phyloP scores from a whole-genome alignment of 225 moss, liverwort and hornwort species.

The Sphagnum tenellum region DNA sequence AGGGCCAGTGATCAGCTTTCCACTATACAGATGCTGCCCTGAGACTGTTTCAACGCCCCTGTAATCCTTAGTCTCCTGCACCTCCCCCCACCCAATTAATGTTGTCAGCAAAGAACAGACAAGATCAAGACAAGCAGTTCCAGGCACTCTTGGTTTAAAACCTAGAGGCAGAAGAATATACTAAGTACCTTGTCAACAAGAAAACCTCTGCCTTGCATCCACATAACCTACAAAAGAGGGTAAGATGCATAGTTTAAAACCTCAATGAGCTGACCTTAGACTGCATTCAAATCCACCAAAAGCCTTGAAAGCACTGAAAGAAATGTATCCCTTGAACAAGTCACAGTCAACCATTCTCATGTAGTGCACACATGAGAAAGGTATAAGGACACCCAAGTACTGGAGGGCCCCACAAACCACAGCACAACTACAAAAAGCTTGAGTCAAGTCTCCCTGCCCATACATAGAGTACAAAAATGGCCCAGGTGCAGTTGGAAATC shows the following conservation, averaged over 20 bases:
- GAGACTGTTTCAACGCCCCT: constrained; percentile 60
- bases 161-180: background rate
- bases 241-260: too few relatives aligned
- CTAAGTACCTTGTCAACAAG: constrained; percentile 64
- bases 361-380: too few relatives aligned
- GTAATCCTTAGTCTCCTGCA: constrained; percentile 56
- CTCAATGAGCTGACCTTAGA: background rate
- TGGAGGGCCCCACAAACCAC: constrained; percentile 89
- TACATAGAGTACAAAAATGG: constrained; percentile 95
- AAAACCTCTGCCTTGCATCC: constrained; percentile 66
- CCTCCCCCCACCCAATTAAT: background rate
- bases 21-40: constrained; percentile 70
- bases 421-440: constrained; percentile 96
- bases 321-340: constrained; percentile 1
- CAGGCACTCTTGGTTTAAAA: background rate
- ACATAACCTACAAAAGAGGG: constrained; percentile 56
- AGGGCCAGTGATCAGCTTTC: constrained; percentile 63
- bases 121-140: background rate
- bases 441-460: constrained; percentile 91
- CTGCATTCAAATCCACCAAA: constrained; percentile 3
- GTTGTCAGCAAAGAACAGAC: background rate
- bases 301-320: constrained; percentile 2
- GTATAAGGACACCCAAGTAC: constrained; percentile 25
- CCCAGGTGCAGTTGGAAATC: constrained; percentile 78
- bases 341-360: background rate